Base-by-base conservation (phyloP, 164 flowering plant genomes). In the Saururus chinensis region DNA sequence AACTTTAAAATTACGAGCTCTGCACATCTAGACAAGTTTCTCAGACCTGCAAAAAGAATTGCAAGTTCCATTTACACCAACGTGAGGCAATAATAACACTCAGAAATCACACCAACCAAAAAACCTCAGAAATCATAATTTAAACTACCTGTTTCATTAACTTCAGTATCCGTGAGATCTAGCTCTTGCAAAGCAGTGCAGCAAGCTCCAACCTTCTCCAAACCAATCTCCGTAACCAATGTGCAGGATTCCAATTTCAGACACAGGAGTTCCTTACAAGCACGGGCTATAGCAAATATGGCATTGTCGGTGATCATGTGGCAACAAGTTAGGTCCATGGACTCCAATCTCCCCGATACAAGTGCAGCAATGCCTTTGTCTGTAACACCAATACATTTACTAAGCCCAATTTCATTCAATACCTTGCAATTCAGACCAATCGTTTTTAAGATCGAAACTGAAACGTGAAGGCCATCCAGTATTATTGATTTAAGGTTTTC, bases 121-220 rank as follows among this genome's bases (percentile, higher is more conserved):
- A n/a, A n/a, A n/a, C n/a, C n/a, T n/a, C n/a, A n/a, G n/a, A 52
- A 40, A 61, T 21, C 22, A 41, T n/a, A 20, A 22, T 63, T 45
- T 26, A 21, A 58, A 11, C 7, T 71, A 82, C 95, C 95, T 49
- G 57, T 66, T 40, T 88, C 87, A 67, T 75, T 70, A 49, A 85
- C 62, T 12, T 81, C 45, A 60, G 90, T 85, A 65, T 87, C 95
- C 0, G 90, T 87, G 45, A 87, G 84, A 80, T 85, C 95, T 56
- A 87, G 77, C 73, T 87, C 88, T 68, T 76, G 66, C 0, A 85
- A 82, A 22, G 60, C 63, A 21, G 67, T 53, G 65, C 83, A 80
- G 53, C 25, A 56, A 16, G 75, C 75, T 53, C 87, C 89, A 62
- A 88, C 73, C 59, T 45, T 57, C 49, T 60, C 61, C 22, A 84